These are phyloP conservation scores for Pseudocercospora musae DNA, from an alignment of 2,329 filamentous ascomycete species.

Conservation along the genomic window DNA sequence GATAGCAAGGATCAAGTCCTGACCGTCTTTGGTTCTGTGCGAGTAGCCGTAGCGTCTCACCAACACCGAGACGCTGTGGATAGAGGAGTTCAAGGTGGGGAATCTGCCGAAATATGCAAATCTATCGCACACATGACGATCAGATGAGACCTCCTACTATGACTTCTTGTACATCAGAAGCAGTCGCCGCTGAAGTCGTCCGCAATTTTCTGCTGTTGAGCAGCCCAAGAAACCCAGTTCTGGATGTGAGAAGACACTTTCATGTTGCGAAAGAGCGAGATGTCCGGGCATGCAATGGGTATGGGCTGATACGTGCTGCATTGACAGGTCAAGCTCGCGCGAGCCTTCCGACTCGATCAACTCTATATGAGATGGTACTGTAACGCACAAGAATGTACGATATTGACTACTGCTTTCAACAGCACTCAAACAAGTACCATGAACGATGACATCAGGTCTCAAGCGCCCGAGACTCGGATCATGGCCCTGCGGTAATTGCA, in stretches of 20 bases:
- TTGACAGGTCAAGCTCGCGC: not conserved
- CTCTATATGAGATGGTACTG: slow-evolving; percentile 1
- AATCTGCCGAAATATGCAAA: not conserved
- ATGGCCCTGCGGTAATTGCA: too few species aligned
- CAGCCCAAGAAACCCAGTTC: not conserved
- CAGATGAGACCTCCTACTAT: not conserved
- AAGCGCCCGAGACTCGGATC: too few species aligned
- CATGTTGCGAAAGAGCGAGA: not conserved
- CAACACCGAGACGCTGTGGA: not conserved
- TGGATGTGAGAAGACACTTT: not conserved
- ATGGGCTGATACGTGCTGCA: slow-evolving; percentile 8
- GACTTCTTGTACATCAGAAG: not conserved
- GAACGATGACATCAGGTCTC: too few species aligned
- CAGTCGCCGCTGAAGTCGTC: not conserved
- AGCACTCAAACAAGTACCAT: too few species aligned
- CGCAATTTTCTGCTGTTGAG: not conserved
- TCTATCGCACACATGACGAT: not conserved
- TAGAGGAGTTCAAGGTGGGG: not conserved
- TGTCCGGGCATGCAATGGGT: not conserved
- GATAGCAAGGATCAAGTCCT: too few species aligned
- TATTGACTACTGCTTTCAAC: too few species aligned
- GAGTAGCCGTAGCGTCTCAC: not conserved
- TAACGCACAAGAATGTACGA: not conserved
- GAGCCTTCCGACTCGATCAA: not conserved
- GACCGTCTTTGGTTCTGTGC: too few species aligned